Evolutionary conservation across 371 early-diverging fungal species (phyloP).

Genomic region (Mortierella sp.): DNA sequence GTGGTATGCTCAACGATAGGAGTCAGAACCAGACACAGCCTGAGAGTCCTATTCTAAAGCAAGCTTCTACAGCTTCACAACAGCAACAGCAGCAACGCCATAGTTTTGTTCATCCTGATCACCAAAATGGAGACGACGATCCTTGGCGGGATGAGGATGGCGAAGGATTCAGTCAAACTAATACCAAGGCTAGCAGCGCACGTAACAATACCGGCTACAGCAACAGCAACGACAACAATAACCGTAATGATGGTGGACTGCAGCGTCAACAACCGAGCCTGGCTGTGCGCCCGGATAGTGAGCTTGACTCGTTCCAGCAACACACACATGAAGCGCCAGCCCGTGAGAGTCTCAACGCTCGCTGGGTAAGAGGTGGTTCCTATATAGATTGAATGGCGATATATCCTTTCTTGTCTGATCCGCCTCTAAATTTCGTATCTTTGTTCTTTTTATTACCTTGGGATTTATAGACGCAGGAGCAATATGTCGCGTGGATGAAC

Average conservation of each 20-base stretch:
- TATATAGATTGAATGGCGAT: no score
- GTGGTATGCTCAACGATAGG: conserved; percentile 2
- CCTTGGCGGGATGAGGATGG: conserved; percentile 55
- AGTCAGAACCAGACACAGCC: conserved; percentile 5
- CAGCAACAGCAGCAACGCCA: conserved; percentile 32
- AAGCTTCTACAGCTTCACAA: not conserved
- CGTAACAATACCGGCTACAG: not conserved
- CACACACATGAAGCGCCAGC: not conserved
- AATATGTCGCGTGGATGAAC: conserved; percentile 72
- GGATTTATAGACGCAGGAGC: conserved; percentile 52
- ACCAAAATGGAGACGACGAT: conserved; percentile 39
- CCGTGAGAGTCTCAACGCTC: not conserved
- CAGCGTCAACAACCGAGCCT: conserved; percentile 9
- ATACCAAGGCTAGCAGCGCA: no score
- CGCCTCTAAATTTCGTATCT: not conserved
- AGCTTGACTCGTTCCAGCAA: conserved; percentile 32
- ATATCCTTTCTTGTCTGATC: no score
- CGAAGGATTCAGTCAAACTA: conserved; percentile 32
- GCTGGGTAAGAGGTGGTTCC: conserved; percentile 44
- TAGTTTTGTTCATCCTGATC: conserved; percentile 34
- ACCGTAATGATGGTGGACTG: conserved; percentile 3
- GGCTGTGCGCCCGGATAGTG: conserved; percentile 44
- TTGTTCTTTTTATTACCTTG: not conserved
- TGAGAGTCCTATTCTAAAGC: conserved; percentile 25
- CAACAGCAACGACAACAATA: no score